A percentile compares a stretch with the other conserved stretches of the same genome.
Evolutionary conservation across 2,329 filamentous ascomycete species (phyloP).

Genomic region (Colletotrichum salicis): DNA sequence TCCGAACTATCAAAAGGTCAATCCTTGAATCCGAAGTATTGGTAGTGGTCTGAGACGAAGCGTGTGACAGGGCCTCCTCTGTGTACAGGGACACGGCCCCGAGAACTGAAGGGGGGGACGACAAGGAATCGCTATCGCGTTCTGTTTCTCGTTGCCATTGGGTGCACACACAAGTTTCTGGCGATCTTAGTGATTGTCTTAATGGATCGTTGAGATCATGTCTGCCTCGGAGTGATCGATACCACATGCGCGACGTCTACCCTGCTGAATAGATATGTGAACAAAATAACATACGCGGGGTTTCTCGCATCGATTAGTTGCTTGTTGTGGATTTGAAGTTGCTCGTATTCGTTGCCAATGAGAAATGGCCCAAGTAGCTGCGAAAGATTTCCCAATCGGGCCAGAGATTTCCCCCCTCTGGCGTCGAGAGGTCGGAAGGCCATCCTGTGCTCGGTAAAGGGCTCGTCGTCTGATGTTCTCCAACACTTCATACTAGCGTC

Average conservation of each 20-base stretch:
- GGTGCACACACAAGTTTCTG: background rate
- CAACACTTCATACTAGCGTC: background rate
- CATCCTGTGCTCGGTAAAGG: constrained; percentile 3
- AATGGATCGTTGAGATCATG: background rate
- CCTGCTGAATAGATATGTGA: too few relatives aligned
- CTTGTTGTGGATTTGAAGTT: background rate
- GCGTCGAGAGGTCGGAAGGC: background rate
- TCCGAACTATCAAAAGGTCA: constrained; percentile 24
- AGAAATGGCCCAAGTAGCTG: background rate
- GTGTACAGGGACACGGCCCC: constrained; percentile 6
- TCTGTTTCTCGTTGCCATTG: background rate
- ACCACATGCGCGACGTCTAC: background rate
- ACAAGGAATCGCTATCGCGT: background rate
- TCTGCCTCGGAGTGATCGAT: background rate
- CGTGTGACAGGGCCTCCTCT: constrained; percentile 12
- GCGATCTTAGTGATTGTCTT: background rate
- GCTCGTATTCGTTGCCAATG: background rate
- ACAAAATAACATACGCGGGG: background rate
- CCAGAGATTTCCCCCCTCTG: background rate
- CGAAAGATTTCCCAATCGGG: background rate
- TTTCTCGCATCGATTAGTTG: background rate
- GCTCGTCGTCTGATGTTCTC: constrained; percentile 17
- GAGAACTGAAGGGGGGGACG: background rate
- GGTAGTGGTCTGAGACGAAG: constrained; percentile 14
- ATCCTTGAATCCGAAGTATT: constrained; percentile 18